Evolutionary conservation across 2,329 filamentous ascomycete species (phyloP).

Genomic region (Tolypocladium inflatum): DNA sequence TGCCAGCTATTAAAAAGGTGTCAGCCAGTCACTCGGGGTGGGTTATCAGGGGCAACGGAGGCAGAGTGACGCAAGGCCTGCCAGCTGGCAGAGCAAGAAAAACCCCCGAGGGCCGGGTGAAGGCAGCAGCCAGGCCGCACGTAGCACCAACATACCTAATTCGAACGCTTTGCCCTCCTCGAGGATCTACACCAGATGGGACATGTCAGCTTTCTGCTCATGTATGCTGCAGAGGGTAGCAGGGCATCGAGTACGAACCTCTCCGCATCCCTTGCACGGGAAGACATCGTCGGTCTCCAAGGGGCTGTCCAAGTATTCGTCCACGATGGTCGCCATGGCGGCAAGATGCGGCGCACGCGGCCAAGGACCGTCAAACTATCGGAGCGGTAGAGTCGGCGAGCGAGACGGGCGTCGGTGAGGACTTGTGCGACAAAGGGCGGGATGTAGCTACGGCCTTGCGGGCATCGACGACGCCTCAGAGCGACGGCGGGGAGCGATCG

Average conservation of each 20-base stretch:
- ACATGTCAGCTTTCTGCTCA: not conserved
- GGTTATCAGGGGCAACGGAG: not conserved
- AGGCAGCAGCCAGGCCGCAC: not conserved
- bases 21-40: slow-evolving; percentile 13
- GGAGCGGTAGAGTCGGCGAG: not conserved
- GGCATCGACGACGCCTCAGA: not conserved
- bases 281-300: slow-evolving; percentile 77
- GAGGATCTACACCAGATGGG: slow-evolving; percentile 56
- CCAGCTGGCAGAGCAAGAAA: not conserved
- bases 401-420: not conserved
- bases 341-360: slow-evolving; percentile 1
- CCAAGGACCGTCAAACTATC: not conserved
- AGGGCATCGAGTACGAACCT: slow-evolving; percentile 45
- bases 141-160: slow-evolving; percentile 57
- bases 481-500: not conserved
- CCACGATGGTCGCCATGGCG: slow-evolving; percentile 41
- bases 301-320: slow-evolving; percentile 53
- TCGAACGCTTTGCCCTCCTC: slow-evolving; percentile 99
- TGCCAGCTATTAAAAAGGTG: slow-evolving; percentile 55
- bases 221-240: not conserved
- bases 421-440: not conserved
- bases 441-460: not conserved
- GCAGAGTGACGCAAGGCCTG: not conserved
- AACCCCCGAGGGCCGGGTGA: not conserved
- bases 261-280: slow-evolving; percentile 87